Evolutionary conservation across 306 rosid species (phyloP), one percentile per base, ranked within the genome.

Genomic region (Corylus heterophylla): DNA sequence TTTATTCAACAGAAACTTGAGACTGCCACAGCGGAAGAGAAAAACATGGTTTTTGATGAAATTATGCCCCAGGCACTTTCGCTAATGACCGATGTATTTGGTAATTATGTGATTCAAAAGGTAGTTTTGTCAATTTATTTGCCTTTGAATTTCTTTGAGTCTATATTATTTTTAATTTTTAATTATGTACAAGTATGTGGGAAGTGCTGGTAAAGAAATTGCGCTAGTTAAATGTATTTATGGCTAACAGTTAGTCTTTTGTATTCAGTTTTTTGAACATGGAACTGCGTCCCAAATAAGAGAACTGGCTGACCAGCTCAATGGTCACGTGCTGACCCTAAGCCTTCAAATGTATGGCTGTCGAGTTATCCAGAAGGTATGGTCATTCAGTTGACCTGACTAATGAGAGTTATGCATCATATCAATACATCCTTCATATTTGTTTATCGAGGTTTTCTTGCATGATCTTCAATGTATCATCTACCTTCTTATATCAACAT

Each of bases 341-440:
- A 89, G 98, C 87, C 99, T 95, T 88, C 99, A 95, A 79, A 95
- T 95, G 99, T 93, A 95, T 87, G 99, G 99, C 44, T 95, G 99
- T 44, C 90, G 99, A 7, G 98, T 95, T 77, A 95, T 95, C 79
- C 99, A 95, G 80, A 95, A 95, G 98, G 98, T 92, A 91, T 68
- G 51, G 51, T 51, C 54, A 61, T 35, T 71, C 50, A 12, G 42
- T 50, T 85, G 51, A 68, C 42, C 56, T 44, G n/a, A 14, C 29
- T 4, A 76, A 14, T 52, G 29, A 61, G 42, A 50, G 10, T 18
- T 78, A 42, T 77, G 37, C 7, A 64, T 39, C 20, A 29, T 69
- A 7, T 69, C 51, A 13, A 75, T 80, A 13, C 67, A 8, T 75
- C 79, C 37, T 7, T 52, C 61, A 49, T 79, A 14, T 80, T 10